A percentile compares a stretch with the other conserved stretches of the same genome.
Conservation (phyloP, 129 eudicot species). For the Tagetes patula region DNA sequence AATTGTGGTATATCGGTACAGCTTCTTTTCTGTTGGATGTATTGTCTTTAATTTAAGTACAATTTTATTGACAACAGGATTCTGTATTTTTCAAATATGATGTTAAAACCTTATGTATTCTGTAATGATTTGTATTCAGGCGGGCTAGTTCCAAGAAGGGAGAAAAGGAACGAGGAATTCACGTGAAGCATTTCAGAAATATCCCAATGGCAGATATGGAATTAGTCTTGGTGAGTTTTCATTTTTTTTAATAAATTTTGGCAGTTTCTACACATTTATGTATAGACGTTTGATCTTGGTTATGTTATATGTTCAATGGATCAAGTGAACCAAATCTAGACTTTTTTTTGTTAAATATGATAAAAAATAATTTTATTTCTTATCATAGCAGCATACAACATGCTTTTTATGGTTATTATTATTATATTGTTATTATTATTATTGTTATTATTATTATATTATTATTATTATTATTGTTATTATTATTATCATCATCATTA, state of each 20-base stretch:
- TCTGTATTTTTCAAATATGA: background rate
- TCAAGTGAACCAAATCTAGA: background rate
- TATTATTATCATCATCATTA: too few species aligned
- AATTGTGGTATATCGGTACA: constrained; percentile 87
- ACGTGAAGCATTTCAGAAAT: constrained; percentile 85
- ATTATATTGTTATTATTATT: too few species aligned
- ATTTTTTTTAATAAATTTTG: constrained; percentile 19
- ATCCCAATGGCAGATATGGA: constrained; percentile 99
- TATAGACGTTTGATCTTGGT: too few species aligned
- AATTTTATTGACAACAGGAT: background rate
- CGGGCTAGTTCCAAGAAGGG: constrained; percentile 44
- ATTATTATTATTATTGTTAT: too few species aligned
- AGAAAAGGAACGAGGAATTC: constrained; percentile 72
- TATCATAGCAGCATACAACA: background rate
- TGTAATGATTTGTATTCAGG: constrained; percentile 38
- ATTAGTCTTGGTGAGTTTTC: constrained; percentile 72
- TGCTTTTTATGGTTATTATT: too few species aligned
- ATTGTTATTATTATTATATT: too few species aligned
- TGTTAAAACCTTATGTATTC: constrained; percentile 2
- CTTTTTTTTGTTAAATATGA: background rate
- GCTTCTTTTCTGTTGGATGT: constrained; percentile 7
- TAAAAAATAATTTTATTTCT: background rate
- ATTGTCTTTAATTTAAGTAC: background rate
- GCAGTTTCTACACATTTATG: background rate
- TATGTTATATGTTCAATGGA: too few species aligned